Evolutionary conservation across 352 stramenopile genomes (phyloP), one percentile per base, ranked within the genome.

Genomic region (Phytophthora ohioensis): DNA sequence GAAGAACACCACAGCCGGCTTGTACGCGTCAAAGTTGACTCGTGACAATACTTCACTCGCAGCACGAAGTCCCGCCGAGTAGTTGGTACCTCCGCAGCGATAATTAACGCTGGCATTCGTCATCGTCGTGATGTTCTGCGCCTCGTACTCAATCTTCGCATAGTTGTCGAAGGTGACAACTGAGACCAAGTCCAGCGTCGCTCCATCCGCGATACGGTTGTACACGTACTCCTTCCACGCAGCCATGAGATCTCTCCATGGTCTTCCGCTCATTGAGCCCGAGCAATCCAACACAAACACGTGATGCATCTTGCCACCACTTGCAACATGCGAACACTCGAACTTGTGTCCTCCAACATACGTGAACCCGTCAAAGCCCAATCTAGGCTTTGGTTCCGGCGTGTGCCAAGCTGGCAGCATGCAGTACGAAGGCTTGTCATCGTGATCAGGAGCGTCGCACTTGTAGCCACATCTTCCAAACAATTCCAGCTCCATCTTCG

Each of bases 211-310:
- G 21, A 93, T 73, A 2, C 87, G 87, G 51, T 94, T 93, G 48
- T 82, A 71, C 5, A 96, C 49, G 46, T 91, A 96, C 56, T 86
- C 82, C 11, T 69, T 66, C 61, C 88, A 89, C 1, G 84, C 88
- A 8, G 64, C 74, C 31, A 88, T 74, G 30, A 96, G 69, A n/a
- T 84, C 66, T 21, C 49, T 31, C 88, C 88, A 94, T 4, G 85
- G 84, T 12, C 32, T 56, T 1, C 88, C 85, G 3, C 27, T 52
- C 87, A 96, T 96, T 21, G 88, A 96, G 0, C 85, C 85, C 9
- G 88, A 94, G 43, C 71, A 78, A 54, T 96, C 88, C n/a, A 95
- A 47, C 45, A 96, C 84, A 38, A 96, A 92, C 3, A 96, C 73
- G 42, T 94, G 88, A 42, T 96, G 87, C 64, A 87, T 82, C 46